Conservation (phyloP, 495 filamentous ascomycete species). For the Penicillium alfredii region DNA sequence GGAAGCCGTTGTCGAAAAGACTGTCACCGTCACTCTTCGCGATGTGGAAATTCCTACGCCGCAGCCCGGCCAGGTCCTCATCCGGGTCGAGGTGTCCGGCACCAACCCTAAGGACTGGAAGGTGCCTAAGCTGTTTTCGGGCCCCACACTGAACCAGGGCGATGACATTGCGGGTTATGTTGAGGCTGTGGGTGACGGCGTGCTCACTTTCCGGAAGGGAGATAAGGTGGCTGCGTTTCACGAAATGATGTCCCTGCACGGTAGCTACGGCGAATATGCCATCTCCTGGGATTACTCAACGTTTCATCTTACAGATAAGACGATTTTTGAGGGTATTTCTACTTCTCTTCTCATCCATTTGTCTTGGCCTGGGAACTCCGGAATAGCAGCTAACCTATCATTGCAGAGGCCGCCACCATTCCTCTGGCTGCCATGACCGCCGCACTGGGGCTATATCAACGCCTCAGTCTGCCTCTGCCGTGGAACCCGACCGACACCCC, state of each 20-base stretch:
- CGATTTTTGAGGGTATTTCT: conserved; percentile 62
- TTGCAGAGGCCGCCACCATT: conserved; percentile 57
- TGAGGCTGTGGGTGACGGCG: conserved; percentile 53
- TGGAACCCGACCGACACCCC: conserved; percentile 46
- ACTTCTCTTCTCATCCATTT: too few relatives aligned
- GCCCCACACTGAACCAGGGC: conserved; percentile 47
- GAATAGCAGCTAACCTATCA: not conserved
- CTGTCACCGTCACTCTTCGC: conserved; percentile 52
- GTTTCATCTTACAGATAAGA: conserved; percentile 60
- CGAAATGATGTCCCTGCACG: conserved; percentile 47
- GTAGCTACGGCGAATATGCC: conserved; percentile 68
- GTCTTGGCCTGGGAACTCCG: too few relatives aligned
- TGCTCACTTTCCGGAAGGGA: conserved; percentile 57
- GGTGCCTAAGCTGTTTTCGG: conserved; percentile 22
- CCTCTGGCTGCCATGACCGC: conserved; percentile 73
- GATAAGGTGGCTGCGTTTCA: conserved; percentile 71
- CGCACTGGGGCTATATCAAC: conserved; percentile 55
- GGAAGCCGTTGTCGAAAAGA: conserved; percentile 53
- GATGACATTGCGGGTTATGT: conserved; percentile 72
- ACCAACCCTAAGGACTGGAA: conserved; percentile 85
- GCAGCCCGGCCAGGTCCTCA: conserved; percentile 58
- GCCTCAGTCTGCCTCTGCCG: conserved; percentile 57
- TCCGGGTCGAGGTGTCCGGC: conserved; percentile 60
- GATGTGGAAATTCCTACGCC: conserved; percentile 60
- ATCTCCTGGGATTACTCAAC: conserved; percentile 59